Base-by-base conservation (phyloP, 1,284 basidiomycete species). In the Caloboletus firmus region DNA sequence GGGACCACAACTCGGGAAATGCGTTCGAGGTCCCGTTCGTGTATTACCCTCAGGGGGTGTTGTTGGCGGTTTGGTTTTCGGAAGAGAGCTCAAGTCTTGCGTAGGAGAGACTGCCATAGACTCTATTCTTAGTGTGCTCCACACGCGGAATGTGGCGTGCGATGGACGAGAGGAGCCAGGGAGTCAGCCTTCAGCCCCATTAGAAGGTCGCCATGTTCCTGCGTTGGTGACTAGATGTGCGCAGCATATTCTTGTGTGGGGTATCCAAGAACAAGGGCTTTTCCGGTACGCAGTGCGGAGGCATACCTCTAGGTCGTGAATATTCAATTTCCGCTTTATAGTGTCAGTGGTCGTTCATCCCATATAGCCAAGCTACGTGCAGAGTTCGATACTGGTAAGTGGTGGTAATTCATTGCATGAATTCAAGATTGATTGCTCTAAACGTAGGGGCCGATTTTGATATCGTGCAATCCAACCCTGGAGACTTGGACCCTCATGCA, bases 401-500 rank as follows among this genome's bases (percentile, higher is more conserved):
- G 59, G 51, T 2, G 9, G 17, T 22, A 11, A 18, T 22, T 52
- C 22, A 35, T 46, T 32, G n/a, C 11, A 24, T 40, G 42, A 30
- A 51, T 36, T 35, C 10, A 24, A 34, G 22, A 49, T 44, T 58
- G 55, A 62, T 44, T 46, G 49, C 43, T 40, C n/a, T 49, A 28
- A 62, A 64, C 45, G 48, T 59, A 86, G 91, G 93, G 51, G 88
- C 86, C 47, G 93, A 96, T 72, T 91, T 87, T 63, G 87, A 93
- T 65, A 80, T 96, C 73, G 73, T 77, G 28, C 80, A 83, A 58
- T 88, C 84, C 61, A 80, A 82, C 44, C 91, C 91, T 24, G 83
- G 87, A 17, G 92, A 95, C 63, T 74, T 96, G 31, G 93, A 96
- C 68, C 93, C 93, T 35, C 93, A 96, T 66, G 91, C 93, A 2